Evolutionary conservation across 176 grass and related monocot genomes (phyloP), one percentile per base, ranked within the genome.

Genomic region (Zoysia japonica): DNA sequence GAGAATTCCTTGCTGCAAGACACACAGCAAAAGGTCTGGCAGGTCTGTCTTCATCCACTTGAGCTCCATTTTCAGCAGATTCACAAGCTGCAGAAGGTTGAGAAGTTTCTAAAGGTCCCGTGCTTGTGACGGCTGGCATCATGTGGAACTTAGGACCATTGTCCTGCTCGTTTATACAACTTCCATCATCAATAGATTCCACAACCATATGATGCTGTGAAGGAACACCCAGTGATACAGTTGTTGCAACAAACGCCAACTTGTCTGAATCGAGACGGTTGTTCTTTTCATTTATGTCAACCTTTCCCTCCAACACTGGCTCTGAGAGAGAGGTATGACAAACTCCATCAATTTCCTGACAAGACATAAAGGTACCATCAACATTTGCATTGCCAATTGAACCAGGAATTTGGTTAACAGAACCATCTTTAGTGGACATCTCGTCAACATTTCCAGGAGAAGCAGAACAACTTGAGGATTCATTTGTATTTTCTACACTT

Each of bases 1-100:
- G 71, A 61, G 17, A 50, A 60, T 71, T 72, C 20, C 71, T 84
- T 84, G n/a, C 49, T 39, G 67, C 48, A 71, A 84, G 88, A 77
- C 84, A 87, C 49, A 70, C 59, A 72, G 48, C 60, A 41, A 90
- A 84, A 17, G 80, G 49, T 48, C 72, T 19, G 37, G 49, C 36
- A 84, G 71, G 50, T 72, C 16, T 71, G 60, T 55, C 59, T 38
- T 51, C 71, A 84, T 83, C 80, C 8, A 77, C 61, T 39, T 61
- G 17, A 87, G 53, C 61, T 44, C 54, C 71, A n/a, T 38, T 56
- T 62, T 65, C 56, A 71, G 59, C 17, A 74, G 52, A 77, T 66
- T 72, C 61, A 48, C 47, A 68, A 28, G 78, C 52, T 41, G 45
- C n/a, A 82, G 68, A 51, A 82, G 68, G 60, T 44, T 67, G 68